Evolutionary conservation across 2,329 filamentous ascomycete genomes (phyloP).

Genomic region (Fusarium marasasianum): DNA sequence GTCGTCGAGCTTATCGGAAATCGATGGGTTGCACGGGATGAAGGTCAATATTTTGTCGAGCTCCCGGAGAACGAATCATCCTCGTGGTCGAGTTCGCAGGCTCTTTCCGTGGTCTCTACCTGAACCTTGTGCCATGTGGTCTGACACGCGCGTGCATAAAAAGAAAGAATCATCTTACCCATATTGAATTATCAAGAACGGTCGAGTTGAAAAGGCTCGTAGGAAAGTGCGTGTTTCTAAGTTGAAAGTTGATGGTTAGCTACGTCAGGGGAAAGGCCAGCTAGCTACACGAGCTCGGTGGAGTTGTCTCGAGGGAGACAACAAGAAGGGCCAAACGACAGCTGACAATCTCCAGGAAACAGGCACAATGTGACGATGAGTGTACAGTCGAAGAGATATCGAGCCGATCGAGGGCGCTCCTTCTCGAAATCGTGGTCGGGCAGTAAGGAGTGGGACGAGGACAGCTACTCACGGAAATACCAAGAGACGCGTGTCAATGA

Average conservation of each 20-base stretch:
- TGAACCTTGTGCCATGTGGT: conserved; percentile 36
- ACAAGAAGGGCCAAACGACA: conserved; percentile 6
- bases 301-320: conserved; percentile 8
- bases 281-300: conserved; percentile 33
- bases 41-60: conserved; percentile 11
- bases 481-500: conserved; percentile 49
- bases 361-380: conserved; percentile 5
- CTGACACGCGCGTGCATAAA: conserved; percentile 32
- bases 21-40: conserved; percentile 38
- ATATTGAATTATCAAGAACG: conserved; percentile 54
- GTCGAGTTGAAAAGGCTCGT: conserved; percentile 43
- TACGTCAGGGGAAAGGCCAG: conserved; percentile 40
- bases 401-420: conserved; percentile 25
- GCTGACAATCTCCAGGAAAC: not conserved
- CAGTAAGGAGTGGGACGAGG: conserved; percentile 36
- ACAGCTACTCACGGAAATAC: conserved; percentile 41
- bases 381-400: conserved; percentile 8
- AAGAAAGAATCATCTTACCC: conserved; percentile 53
- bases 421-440: conserved; percentile 23
- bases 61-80: conserved; percentile 18
- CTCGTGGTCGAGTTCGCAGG: conserved; percentile 33
- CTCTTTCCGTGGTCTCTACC: conserved; percentile 41
- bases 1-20: conserved; percentile 46
- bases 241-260: conserved; percentile 34
- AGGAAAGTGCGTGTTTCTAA: conserved; percentile 47